These are phyloP conservation scores for Xeromyces bisporus DNA, from an alignment of 495 filamentous ascomycete genomes.

Conservation along the genomic window DNA sequence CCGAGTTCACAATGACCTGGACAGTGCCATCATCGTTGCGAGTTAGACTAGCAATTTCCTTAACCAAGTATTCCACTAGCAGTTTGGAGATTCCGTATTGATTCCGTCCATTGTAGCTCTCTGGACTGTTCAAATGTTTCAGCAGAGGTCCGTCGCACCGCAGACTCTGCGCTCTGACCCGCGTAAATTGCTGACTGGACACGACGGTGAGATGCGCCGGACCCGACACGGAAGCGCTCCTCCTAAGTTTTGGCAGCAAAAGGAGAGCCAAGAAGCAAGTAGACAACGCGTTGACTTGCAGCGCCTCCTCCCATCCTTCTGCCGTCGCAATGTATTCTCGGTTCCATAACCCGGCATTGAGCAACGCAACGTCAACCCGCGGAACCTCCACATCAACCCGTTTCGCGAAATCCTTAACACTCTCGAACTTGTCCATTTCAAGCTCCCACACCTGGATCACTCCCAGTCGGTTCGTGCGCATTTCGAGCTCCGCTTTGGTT, in stretches of 20 bases:
- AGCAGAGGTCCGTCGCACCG: constrained; percentile 16
- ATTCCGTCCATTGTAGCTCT: constrained; percentile 14
- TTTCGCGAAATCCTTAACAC: constrained; percentile 29
- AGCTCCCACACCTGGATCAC: constrained; percentile 36
- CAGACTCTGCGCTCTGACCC: constrained; percentile 19
- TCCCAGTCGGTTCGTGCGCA: constrained; percentile 20
- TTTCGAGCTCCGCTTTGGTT: constrained; percentile 30
- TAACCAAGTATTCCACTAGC: constrained; percentile 28
- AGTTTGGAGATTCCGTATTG: constrained; percentile 33
- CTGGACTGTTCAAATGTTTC: constrained; percentile 16
- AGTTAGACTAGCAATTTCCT: constrained; percentile 17
- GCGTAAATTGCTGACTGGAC: constrained; percentile 26
- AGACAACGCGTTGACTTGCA: constrained; percentile 44
- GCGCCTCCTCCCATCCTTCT: constrained; percentile 36
- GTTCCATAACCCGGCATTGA: constrained; percentile 31
- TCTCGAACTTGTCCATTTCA: constrained; percentile 35
- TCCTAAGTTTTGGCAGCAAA: constrained; percentile 32
- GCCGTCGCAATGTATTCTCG: constrained; percentile 14
- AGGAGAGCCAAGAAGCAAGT: constrained; percentile 38
- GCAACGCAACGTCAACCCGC: constrained; percentile 23
- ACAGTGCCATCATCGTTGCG: constrained; percentile 18
- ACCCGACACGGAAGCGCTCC: constrained; percentile 8
- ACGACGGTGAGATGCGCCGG: constrained; percentile 23
- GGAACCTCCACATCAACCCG: constrained; percentile 20
- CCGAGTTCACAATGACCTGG: constrained; percentile 28